A percentile compares a stretch with the other conserved stretches of the same genome.
phyloP scores from a whole-genome alignment of 177 flowering plant species.

The Vitis hybrid region DNA sequence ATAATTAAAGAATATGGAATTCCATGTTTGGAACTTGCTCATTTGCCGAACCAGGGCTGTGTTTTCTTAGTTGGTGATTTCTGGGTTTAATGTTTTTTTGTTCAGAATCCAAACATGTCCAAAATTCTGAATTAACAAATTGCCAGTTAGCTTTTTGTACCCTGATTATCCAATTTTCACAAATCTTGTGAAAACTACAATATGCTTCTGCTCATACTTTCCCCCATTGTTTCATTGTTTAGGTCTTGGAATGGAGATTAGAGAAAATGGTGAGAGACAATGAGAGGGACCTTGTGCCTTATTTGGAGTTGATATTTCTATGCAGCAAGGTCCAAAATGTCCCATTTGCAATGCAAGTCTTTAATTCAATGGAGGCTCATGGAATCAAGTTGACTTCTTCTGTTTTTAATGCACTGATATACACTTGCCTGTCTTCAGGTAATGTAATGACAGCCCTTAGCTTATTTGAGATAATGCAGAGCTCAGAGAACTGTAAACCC shows the following conservation, averaged over 20 bases:
- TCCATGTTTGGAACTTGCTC: no score
- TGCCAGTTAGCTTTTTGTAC: background rate
- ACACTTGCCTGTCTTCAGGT: conserved; percentile 36
- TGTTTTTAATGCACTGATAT: conserved; percentile 46
- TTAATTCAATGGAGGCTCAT: conserved; percentile 42
- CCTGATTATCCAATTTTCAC: background rate
- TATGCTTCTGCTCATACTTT: background rate
- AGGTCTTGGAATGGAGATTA: conserved; percentile 64
- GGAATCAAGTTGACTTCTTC: conserved; percentile 39
- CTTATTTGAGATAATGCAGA: conserved; percentile 57
- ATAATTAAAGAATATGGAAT: no score
- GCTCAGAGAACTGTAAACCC: conserved; percentile 37
- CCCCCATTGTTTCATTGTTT: conserved; percentile 6
- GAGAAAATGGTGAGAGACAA: conserved; percentile 39
- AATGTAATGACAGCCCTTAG: conserved; percentile 41
- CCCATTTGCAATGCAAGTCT: conserved; percentile 34
- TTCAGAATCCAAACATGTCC: no score
- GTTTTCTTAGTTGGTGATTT: no score
- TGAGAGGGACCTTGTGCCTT: conserved; percentile 28
- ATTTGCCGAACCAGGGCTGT: no score
- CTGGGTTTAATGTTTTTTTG: no score
- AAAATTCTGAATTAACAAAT: no score
- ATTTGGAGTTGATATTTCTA: conserved; percentile 34
- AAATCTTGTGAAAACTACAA: background rate
- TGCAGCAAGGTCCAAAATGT: conserved; percentile 39